phyloP scores from a whole-genome alignment of 2,329 filamentous ascomycete species.

The Corynespora cassiicola region DNA sequence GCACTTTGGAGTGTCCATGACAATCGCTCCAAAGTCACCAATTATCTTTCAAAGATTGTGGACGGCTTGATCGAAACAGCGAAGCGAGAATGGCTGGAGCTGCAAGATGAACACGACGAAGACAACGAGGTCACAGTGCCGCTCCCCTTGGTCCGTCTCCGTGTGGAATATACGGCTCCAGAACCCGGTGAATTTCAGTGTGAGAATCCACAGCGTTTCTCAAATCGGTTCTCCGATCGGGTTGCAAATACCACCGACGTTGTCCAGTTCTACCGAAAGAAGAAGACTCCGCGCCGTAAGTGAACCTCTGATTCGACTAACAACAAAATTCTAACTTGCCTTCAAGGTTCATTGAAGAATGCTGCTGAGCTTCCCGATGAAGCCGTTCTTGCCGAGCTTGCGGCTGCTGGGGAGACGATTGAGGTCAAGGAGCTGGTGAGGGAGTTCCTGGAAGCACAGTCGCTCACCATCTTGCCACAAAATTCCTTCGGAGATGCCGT shows the following conservation, averaged over 20 bases:
- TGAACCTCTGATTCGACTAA: neutral
- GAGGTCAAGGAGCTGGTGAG: conserved; percentile 89
- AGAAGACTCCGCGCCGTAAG: conserved; percentile 59
- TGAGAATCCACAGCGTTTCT: conserved; percentile 96
- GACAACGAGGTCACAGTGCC: conserved; percentile 69
- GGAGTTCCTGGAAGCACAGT: conserved; percentile 86
- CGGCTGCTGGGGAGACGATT: conserved; percentile 75
- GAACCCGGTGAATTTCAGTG: conserved; percentile 87
- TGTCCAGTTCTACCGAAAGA: conserved; percentile 90
- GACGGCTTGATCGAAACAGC: conserved; percentile 89
- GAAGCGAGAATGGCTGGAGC: conserved; percentile 77
- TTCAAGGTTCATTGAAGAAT: conserved; percentile 53
- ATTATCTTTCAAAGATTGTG: conserved; percentile 77
- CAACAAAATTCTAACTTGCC: conserved; percentile 22
- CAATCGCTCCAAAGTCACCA: conserved; percentile 81
- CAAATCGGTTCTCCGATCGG: conserved; percentile 85
- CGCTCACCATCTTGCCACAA: conserved; percentile 89
- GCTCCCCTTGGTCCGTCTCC: conserved; percentile 83
- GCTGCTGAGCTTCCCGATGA: conserved; percentile 68
- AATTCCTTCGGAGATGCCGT: conserved; percentile 94
- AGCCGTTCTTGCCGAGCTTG: conserved; percentile 65
- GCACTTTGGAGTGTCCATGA: conserved; percentile 81
- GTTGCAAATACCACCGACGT: conserved; percentile 96
- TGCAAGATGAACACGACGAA: conserved; percentile 64
- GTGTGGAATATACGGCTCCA: conserved; percentile 86